Percentiles rank a stretch among this genome's conserved stretches.
Evolutionary conservation across 257 asterid genomes (phyloP).

Genomic region (Solanum virginianum): DNA sequence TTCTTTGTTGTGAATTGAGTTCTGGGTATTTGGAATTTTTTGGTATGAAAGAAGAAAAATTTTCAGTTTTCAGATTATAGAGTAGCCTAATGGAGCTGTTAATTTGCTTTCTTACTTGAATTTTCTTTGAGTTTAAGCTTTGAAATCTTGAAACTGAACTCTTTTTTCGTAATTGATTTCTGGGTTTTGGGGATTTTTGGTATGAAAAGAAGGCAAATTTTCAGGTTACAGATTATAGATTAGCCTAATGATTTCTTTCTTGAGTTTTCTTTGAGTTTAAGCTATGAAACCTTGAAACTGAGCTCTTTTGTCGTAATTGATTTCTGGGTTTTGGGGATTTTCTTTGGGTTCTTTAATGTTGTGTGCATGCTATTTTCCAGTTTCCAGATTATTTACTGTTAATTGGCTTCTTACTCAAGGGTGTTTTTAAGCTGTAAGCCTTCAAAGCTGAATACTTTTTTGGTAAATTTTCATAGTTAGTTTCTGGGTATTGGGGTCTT

Average conservation of each 20-base stretch:
- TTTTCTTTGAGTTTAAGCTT: not conserved
- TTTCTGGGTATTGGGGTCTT: not conserved
- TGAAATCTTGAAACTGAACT: not conserved
- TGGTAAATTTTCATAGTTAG: not conserved
- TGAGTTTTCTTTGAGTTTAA: no score
- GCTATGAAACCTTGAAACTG: no score
- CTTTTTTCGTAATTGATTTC: not conserved
- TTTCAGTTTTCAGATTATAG: not conserved
- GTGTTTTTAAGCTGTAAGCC: not conserved
- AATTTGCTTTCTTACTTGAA: not conserved
- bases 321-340: not conserved
- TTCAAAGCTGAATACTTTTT: not conserved
- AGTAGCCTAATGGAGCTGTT: not conserved
- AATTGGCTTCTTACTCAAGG: slow-evolving; percentile 62
- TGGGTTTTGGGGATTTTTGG: not conserved
- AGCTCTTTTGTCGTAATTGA: not conserved
- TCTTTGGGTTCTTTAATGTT: not conserved
- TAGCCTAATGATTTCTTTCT: no score
- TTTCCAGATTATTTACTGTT: slow-evolving; percentile 10
- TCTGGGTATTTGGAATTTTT: not conserved
- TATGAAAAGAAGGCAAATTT: not conserved
- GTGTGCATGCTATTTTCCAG: not conserved
- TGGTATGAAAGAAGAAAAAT: not conserved
- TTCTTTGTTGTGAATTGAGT: not conserved
- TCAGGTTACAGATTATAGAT: no score